Evolutionary conservation across 2,329 filamentous ascomycete species (phyloP).

Genomic region (Colletotrichum kahawae): DNA sequence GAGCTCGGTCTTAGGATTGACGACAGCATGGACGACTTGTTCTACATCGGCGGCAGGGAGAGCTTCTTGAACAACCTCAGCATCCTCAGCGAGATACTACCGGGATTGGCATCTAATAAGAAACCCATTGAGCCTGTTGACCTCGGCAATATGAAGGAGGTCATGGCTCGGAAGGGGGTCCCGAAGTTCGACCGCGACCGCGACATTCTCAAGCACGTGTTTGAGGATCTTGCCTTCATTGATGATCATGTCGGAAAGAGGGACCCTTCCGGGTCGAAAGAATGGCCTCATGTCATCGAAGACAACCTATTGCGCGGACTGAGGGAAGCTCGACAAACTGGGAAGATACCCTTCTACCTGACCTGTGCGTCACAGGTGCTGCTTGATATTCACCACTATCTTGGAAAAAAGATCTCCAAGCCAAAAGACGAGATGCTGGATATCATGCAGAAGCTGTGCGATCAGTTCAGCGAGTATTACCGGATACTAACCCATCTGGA

Average conservation of each 20-base stretch:
- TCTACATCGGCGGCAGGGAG: neutral
- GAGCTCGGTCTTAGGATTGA: conserved; percentile 11
- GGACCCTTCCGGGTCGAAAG: neutral
- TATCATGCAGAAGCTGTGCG: neutral
- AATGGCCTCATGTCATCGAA: conserved; percentile 14
- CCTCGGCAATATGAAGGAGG: neutral
- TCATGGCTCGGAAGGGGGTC: neutral
- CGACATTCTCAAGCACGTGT: neutral
- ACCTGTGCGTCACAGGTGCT: conserved; percentile 45
- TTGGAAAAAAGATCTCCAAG: conserved; percentile 19
- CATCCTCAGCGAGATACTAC: neutral
- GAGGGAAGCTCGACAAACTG: conserved; percentile 32
- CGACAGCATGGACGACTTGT: neutral
- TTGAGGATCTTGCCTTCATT: neutral
- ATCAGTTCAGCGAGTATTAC: neutral
- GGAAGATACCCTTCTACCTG: conserved; percentile 36
- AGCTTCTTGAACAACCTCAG: neutral
- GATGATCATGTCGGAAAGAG: neutral
- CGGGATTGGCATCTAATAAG: neutral
- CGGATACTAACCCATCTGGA: neutral
- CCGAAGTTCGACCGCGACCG: neutral
- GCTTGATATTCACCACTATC: conserved; percentile 43
- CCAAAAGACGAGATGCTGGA: neutral
- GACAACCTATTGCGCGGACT: conserved; percentile 44
- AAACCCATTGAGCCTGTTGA: neutral